Percentiles rank a stretch among this genome's conserved stretches.
These are phyloP conservation scores for Umbelopsis vinacea DNA, from an alignment of 192 early-diverging fungal species.

Conservation along the genomic window DNA sequence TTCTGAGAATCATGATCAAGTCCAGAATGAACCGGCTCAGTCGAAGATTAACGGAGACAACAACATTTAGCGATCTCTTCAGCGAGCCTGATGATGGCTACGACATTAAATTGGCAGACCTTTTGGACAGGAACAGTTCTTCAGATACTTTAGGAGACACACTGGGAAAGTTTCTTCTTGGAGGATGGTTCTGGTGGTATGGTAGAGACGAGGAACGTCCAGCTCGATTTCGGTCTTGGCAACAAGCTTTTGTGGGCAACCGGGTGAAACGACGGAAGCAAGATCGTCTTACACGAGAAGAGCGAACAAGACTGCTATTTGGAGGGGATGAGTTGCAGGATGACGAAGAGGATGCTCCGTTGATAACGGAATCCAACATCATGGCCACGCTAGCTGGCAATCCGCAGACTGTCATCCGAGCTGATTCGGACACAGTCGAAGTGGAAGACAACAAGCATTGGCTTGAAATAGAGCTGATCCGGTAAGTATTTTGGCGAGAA, in stretches of 20 bases:
- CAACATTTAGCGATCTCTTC: slow-evolving; percentile 24
- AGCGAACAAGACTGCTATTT: slow-evolving; percentile 24
- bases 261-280: slow-evolving; percentile 19
- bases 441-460: slow-evolving; percentile 20
- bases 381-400: slow-evolving; percentile 26
- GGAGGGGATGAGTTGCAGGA: slow-evolving; percentile 1
- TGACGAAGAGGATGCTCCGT: slow-evolving; percentile 41
- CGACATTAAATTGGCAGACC: slow-evolving; percentile 5
- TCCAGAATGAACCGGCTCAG: neutral
- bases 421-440: slow-evolving; percentile 17
- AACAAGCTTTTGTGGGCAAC: slow-evolving; percentile 27
- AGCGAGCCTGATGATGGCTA: slow-evolving; percentile 19
- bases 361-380: slow-evolving; percentile 25
- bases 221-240: slow-evolving; percentile 20
- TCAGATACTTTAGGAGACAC: slow-evolving; percentile 43
- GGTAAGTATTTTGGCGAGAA: slow-evolving; percentile 18
- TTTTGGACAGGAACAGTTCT: neutral
- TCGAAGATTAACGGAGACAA: slow-evolving; percentile 9
- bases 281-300: slow-evolving; percentile 28
- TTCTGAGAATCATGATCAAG: slow-evolving; percentile 42
- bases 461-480: slow-evolving; percentile 35
- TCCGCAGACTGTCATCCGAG: neutral
- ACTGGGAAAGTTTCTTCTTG: slow-evolving; percentile 43
- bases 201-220: slow-evolving; percentile 34
- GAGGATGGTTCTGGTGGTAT: slow-evolving; percentile 60